These are phyloP conservation scores for Termitomyces sp. DNA, from an alignment of 768 basidiomycete species.

Conservation along the genomic window DNA sequence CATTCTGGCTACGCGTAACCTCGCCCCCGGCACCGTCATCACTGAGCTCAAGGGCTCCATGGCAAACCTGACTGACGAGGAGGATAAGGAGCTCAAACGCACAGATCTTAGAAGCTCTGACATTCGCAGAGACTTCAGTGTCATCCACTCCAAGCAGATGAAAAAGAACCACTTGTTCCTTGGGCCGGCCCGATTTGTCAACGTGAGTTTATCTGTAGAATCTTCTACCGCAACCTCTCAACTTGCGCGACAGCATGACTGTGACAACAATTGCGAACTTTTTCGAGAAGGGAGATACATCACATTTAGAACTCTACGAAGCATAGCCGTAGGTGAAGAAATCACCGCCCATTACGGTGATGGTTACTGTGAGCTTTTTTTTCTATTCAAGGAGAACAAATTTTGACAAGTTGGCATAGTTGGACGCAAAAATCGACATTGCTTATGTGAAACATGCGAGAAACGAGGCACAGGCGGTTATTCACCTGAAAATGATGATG, in stretches of 20 bases:
- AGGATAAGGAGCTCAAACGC: constrained; percentile 81
- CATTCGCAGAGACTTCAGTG: constrained; percentile 84
- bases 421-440: constrained; percentile 64
- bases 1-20: constrained; percentile 72
- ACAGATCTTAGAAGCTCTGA: constrained; percentile 71
- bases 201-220: constrained; percentile 48
- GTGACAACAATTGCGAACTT: constrained; percentile 83
- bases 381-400: background rate
- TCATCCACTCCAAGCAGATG: constrained; percentile 87
- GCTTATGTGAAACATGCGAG: constrained; percentile 86
- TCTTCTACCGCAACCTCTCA: constrained; percentile 17
- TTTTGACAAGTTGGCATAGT: constrained; percentile 29
- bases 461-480: constrained; percentile 72
- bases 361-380: constrained; percentile 69
- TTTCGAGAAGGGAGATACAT: constrained; percentile 88
- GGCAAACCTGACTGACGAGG: constrained; percentile 81
- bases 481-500: constrained; percentile 46
- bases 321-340: constrained; percentile 77
- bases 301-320: constrained; percentile 78
- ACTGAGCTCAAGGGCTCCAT: constrained; percentile 88
- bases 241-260: constrained; percentile 64
- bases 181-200: constrained; percentile 89
- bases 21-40: constrained; percentile 66
- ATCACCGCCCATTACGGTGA: constrained; percentile 89
- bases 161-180: constrained; percentile 90